Evolutionary conservation across 2,329 filamentous ascomycete species (phyloP), one percentile per base, ranked within the genome.

Genomic region (Metarhizium humberi): DNA sequence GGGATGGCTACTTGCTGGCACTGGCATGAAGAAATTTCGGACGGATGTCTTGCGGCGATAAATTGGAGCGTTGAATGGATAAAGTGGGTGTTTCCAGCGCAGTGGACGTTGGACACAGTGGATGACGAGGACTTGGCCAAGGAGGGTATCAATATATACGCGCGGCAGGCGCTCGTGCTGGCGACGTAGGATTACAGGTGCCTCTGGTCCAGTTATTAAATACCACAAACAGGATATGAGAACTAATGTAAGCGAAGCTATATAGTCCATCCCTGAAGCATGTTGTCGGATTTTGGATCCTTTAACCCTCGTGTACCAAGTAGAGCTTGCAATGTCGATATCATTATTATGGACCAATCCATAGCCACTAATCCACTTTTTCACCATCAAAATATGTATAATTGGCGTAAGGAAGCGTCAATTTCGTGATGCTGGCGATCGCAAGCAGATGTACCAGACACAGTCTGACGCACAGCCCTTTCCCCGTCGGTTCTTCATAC

Each of bases 81-180:
- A 3, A 36, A 30, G 8, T 10, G 47, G 3, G 29, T 54, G 1
- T 50, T 58, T n/a, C 60, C 59, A 0, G 47, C 47, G 30, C 54
- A 56, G 10, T 63, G 60, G 60, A 57, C 36, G 6, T 32, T 59
- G 5, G 60, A 60, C 30, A 49, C 38, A 6, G 59, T 58, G 10
- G 59, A 62, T n/a, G 60, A 62, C 6, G 61, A 63, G 20, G 62
- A 63, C 45, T 53, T 64, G 45, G 60, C 61, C 1, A 57, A 56
- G 18, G 60, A 62, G 29, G 61, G 59, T 1, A 57, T 63, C 4
- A 57, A 59, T 11, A 60, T 56, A 1, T 61, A 62, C 51, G 55
- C 56, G 6, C 51, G 57, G n/a, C 60, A 62, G 18, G 56, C 59
- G 6, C 25, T 57, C 5, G 20, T 55, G 30, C 20, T 57, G 14